Evolutionary conservation across 192 early-diverging fungal genomes (phyloP), one percentile per base, ranked within the genome.

Genomic region (Dispira simplex): DNA sequence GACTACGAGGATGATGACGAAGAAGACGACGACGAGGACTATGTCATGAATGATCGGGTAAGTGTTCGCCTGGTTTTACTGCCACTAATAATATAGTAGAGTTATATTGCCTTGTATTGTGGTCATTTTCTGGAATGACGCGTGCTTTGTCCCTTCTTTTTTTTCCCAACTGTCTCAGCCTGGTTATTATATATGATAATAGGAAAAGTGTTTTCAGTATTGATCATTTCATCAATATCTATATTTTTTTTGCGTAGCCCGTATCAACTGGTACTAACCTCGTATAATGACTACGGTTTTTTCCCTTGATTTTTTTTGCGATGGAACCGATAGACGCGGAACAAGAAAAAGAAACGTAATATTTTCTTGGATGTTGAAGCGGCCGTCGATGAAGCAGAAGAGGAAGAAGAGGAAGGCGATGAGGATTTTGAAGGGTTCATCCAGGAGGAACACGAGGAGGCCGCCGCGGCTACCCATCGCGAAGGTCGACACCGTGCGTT

Each of bases 361-460:
- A 79, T 68, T 62, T 90, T 88, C 71, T 75, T 90, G 12, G 89
- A 90, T 63, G 78, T 78, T 16, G 79, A 85, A 65, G 89, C 87
- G 48, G 78, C 70, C 21, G 88, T 90, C 8, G 86, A 86, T 46
- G 85, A 85, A 14, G 86, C 86, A 32, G 86, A 89, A 11, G 87
- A 88, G 47, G 85, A 90, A 18, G 84, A 87, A 21, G 83, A 89
- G 11, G 75, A 85, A 6, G 86, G 87, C 11, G 82, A 75, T 44
- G 74, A 79, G 26, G 75, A 77, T 39, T 72, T 73, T 28, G 87
- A 86, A 27, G 90, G 82, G 12, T 85, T 85, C 44, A 81, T 88
- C 65, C 83, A 83, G 46, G 85, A 89, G 63, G 84, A 81, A 23
- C 68, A 65, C n/a, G 86, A 89, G 64, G 79, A 83, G 44, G 77